Evolutionary conservation across 441 rosid species (phyloP).

Genomic region (Corymbia citriodora): DNA sequence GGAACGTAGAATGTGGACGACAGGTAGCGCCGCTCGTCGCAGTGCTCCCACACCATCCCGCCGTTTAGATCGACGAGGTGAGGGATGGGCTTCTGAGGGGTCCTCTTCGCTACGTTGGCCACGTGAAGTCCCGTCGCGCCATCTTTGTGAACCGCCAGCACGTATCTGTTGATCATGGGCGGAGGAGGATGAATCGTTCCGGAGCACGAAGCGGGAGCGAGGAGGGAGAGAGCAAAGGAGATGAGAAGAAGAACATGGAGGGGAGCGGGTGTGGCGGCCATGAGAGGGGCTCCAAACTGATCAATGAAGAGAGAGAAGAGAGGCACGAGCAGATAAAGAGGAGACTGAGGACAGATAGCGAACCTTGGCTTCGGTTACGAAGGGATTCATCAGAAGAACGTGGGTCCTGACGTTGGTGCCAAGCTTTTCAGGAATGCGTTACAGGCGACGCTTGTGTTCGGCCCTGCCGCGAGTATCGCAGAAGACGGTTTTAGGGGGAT

Average conservation of each 20-base stretch:
- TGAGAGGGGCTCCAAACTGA: neutral
- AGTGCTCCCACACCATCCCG: conserved; percentile 19
- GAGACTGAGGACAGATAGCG: neutral
- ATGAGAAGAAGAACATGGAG: neutral
- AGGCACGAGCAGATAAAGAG: neutral
- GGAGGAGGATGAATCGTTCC: neutral
- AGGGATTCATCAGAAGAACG: neutral
- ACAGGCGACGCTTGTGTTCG: too few relatives aligned
- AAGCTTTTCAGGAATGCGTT: neutral
- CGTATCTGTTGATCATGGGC: conserved; percentile 8
- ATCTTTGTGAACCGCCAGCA: conserved; percentile 16
- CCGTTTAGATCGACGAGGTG: conserved; percentile 22
- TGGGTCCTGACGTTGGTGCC: neutral
- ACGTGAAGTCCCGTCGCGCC: conserved; percentile 12
- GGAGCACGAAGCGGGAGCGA: neutral
- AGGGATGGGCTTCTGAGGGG: conserved; percentile 1
- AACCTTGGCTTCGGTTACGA: neutral
- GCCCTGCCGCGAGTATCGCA: too few relatives aligned
- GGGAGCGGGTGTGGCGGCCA: neutral
- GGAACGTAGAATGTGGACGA: conserved; percentile 22
- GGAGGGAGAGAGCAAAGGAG: neutral
- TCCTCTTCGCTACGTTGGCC: conserved; percentile 17
- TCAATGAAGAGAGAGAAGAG: neutral
- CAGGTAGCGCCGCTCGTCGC: conserved; percentile 12
- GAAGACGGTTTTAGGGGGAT: neutral